These are phyloP conservation scores for Herpotrichia juniperi DNA, from an alignment of 2,329 filamentous ascomycete genomes.

Conservation along the genomic window DNA sequence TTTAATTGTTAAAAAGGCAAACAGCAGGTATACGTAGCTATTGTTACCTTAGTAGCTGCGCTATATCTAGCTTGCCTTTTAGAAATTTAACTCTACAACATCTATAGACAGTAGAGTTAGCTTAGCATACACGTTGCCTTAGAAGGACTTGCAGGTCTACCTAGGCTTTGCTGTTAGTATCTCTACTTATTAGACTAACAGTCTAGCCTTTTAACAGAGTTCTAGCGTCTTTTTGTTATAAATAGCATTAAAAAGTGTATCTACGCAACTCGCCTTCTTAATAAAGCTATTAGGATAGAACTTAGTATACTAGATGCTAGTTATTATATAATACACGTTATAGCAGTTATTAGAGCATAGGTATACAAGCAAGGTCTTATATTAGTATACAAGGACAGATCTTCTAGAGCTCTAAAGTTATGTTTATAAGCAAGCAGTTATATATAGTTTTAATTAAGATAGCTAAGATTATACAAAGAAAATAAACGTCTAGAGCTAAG, in stretches of 20 bases:
- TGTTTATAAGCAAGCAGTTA: too few species aligned
- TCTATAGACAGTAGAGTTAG: background rate
- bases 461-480: too few species aligned
- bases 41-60: constrained; percentile 5
- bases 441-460: too few species aligned
- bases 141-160: constrained; percentile 4
- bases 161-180: constrained; percentile 2
- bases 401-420: background rate
- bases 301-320: constrained; percentile 9
- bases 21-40: constrained; percentile 4
- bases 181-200: constrained; percentile 1
- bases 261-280: constrained; percentile 11
- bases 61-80: constrained; percentile 3
- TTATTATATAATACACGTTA: constrained; percentile 10
- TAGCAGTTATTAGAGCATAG: constrained; percentile 5
- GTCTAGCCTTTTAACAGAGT: constrained; percentile 3
- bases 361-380: constrained; percentile 13
- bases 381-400: background rate
- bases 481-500: too few species aligned
- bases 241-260: constrained; percentile 11
- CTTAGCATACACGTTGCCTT: constrained; percentile 7
- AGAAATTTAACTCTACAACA: background rate
- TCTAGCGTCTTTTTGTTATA: constrained; percentile 8
- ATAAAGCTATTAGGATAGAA: constrained; percentile 10
- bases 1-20: constrained; percentile 1